Base-by-base conservation (phyloP, 805 yeast species). In the Suhomyces tanzawaensis region DNA sequence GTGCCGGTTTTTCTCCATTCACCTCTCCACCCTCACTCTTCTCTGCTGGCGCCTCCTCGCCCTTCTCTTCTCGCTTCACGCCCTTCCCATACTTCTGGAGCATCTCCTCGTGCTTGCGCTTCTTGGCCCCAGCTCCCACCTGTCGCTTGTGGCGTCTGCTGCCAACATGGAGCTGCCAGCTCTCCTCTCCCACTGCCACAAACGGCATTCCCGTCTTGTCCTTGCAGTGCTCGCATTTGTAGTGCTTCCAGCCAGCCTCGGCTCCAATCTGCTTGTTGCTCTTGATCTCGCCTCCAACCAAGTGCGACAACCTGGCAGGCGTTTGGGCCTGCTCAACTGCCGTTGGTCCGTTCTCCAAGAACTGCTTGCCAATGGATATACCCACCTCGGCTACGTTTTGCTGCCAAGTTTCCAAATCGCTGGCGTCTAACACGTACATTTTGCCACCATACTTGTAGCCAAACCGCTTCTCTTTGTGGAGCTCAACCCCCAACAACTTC, bases 361-460 rank as follows among this genome's bases (percentile, higher is more conserved):
- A 69, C 29, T 62, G 55, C 4, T 60, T 46, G 0, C 81, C 63
- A 1, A 88, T 77, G 0, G 36, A 33, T 1, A 66, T 42, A 0
- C 95, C 95, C 34, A 84, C 62, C 1, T 61, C 57, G 5, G 60
- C 61, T 1, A 88, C 96, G 4, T 60, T 58, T 1, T 55, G 47
- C 3, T 66, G 46, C 96, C 97, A 93, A 2, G 58, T 29, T 0
- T 44, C 19, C 34, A 91, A 58, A 56, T 88, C 82, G 0, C 93
- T 77, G 1, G 98, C 91, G 63, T 93, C 85, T 4, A 90, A 59
- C 0, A 88, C 51, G 44, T 76, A 85, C 4, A 86, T 54, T 27
- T 76, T 72, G 0, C 88, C 88, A 1, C 86, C 86, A 34, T 80
- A 69, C 22, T 72, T 57, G 53, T 64, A 77, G 16, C 61, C 55